Evolutionary conservation across 2,329 filamentous ascomycete genomes (phyloP).

Genomic region (Orbilia brochopaga): DNA sequence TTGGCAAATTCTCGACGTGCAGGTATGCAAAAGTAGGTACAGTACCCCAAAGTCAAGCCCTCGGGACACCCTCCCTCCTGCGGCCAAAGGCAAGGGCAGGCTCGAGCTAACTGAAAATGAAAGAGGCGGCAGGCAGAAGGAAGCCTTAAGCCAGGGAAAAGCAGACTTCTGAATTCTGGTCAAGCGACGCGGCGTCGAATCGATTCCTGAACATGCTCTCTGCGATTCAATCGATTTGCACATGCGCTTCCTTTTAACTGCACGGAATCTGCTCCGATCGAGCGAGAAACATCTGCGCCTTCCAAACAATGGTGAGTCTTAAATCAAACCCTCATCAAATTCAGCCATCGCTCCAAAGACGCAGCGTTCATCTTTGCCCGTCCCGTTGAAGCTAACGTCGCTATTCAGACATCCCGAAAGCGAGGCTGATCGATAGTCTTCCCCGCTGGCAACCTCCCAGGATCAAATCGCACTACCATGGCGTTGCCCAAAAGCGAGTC

Average conservation of each 20-base stretch:
- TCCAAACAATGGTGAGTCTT: conserved; percentile 1
- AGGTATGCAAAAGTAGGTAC: neutral
- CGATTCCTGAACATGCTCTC: neutral
- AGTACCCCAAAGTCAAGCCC: too few species aligned
- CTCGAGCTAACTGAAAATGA: neutral
- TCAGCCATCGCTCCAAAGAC: neutral
- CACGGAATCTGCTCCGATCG: too few species aligned
- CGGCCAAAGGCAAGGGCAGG: neutral
- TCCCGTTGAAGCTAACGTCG: conserved; percentile 10
- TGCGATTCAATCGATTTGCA: neutral
- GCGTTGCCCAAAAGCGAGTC: conserved; percentile 39
- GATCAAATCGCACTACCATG: conserved; percentile 9
- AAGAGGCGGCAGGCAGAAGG: neutral
- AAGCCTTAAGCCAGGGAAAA: neutral
- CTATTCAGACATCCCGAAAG: conserved; percentile 30
- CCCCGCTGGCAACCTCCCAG: conserved; percentile 22
- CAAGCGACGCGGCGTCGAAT: neutral
- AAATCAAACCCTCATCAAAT: too few species aligned
- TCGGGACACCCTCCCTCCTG: neutral
- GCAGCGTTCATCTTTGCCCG: neutral
- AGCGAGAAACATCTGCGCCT: neutral
- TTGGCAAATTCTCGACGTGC: neutral
- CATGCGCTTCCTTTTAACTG: neutral
- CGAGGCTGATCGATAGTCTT: conserved; percentile 49
- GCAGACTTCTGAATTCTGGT: neutral